Base-by-base conservation (phyloP, 192 early-diverging fungal genomes). In the Umbelopsis sp. region DNA sequence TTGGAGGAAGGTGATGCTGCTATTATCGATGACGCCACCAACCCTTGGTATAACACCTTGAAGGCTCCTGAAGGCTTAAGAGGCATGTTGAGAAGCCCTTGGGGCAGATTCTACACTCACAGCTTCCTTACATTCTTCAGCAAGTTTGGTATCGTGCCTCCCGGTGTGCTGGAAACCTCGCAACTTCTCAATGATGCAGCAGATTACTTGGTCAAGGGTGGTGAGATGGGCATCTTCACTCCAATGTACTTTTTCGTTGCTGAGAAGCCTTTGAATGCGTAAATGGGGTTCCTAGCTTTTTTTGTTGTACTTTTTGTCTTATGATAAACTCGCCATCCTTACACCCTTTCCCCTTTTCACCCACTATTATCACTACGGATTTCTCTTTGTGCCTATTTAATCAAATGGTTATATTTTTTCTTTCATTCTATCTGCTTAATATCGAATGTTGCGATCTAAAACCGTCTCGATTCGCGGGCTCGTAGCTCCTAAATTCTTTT, bases 221-320 rank as follows among this genome's bases (percentile, higher is more conserved):
- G 90, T 66, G 89, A 94, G 82, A 75, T 84, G 72, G 82, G 87
- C 51, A 86, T 97, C 61, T 95, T 96, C 67, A 96, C 95, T 8
- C 95, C 95, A 52, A 97, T 97, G 95, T 95, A 91, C 80, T 89
- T 91, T 64, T 87, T 92, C 66, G 80, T 86, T 69, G 87, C 84
- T 44, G 78, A 84, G 76, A 92, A 90, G 67, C 89, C 90, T 21
- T 11, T 52, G 22, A 71, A 47, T 49, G 77, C 70, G 51, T 37
- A 66, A 66, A 61, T 61, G 33, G 1, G 27, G 13, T 10, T 30
- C 15, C 15, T 16, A 10, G 12, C 16, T 12, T 13, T 16, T 7
- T 16, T 7, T 61, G 37, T 16, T 35, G 13, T 30, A 61, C 30
- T 25, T 61, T 61, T 22, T 35, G 18, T 61, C 25, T 61, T 61